Conservation (phyloP, 208 protist species). For the Wallacemonas sp. region DNA sequence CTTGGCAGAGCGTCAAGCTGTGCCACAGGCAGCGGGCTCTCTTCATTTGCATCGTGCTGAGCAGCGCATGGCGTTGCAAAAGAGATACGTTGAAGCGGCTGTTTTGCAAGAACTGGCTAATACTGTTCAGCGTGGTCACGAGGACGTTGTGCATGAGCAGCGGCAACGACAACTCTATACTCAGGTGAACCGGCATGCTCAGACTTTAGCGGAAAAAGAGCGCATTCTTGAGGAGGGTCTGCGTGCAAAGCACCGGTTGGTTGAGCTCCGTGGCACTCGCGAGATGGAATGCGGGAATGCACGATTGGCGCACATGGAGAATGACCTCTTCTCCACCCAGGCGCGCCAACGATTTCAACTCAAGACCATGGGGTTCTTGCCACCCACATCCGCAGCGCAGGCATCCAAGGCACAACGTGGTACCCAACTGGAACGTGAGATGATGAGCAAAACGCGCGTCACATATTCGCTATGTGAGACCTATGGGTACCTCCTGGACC, state of each 20-base stretch:
- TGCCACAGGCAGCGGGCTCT: slow-evolving; percentile 25
- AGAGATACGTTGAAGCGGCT: slow-evolving; percentile 36
- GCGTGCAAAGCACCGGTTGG: slow-evolving; percentile 14
- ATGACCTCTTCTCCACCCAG: slow-evolving; percentile 62
- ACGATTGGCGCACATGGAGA: slow-evolving; percentile 46
- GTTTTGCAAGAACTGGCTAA: slow-evolving; percentile 18
- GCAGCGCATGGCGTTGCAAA: slow-evolving; percentile 27
- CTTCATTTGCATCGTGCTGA: slow-evolving; percentile 37
- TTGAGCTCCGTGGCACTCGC: neutral
- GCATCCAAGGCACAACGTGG: slow-evolving; percentile 38
- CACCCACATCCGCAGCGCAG: slow-evolving; percentile 24
- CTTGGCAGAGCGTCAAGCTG: slow-evolving; percentile 30
- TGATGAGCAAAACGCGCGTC: slow-evolving; percentile 45
- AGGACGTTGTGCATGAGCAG: neutral
- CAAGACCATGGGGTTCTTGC: slow-evolving; percentile 24
- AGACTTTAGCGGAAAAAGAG: slow-evolving; percentile 14
- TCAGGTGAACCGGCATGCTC: neutral
- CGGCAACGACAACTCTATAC: neutral
- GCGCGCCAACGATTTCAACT: slow-evolving; percentile 35
- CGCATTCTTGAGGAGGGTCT: slow-evolving; percentile 10
- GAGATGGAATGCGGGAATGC: slow-evolving; percentile 16
- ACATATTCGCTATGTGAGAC: slow-evolving; percentile 60
- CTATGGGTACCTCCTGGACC: slow-evolving; percentile 47
- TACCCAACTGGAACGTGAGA: slow-evolving; percentile 40
- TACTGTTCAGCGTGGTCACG: neutral